Base-by-base conservation (phyloP, 208 protist species). In the Herpetomonas samuelpessoai region DNA sequence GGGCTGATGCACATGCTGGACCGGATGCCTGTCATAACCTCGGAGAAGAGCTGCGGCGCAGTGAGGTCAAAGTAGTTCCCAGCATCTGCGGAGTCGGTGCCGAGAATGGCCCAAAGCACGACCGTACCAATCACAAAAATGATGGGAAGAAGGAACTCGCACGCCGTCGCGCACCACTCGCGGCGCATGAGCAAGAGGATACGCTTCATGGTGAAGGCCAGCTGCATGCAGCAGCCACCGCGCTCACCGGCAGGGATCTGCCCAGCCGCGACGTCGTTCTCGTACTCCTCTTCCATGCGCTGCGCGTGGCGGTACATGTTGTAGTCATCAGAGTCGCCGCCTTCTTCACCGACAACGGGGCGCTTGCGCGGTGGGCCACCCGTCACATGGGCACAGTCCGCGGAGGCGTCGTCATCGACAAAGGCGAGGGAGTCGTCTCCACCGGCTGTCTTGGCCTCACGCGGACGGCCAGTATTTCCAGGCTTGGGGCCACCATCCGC, bases 131-230 rank as follows among this genome's bases (percentile, higher is more conserved):
- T 21, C 22, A 88, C 71, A 48, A 91, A 86, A n/a, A 88, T 18
- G 62, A 91, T 80, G 6, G 84, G 81, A 21, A 87, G 75, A 12
- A 83, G 1, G 12, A 88, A 21, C 69, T 87, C 83, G 41, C 68
- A 71, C 38, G 69, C 27, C 39, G 60, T 80, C 21, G 69, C 77
- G 28, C 58, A 59, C 51, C 62, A 69, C 31, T 83, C 78, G 7
- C 77, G 79, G 41, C 60, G 51, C 63, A 80, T 79, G n/a, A 81
- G 74, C 1, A 76, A 26, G 10, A 83, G 50, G 27, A 79, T 53
- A 35, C 80, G 74, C 58, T 73, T 54, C 2, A 90, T 71, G 3
- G 79, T 90, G 46, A 65, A 57, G 27, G 69, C 63, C 16, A 90
- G 70, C 58, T 90, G 83, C 28, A 58, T 52, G 25, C 53, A 71